phyloP scores from a whole-genome alignment of 1,284 basidiomycete genomes.

The Ceratobasidium sp. region DNA sequence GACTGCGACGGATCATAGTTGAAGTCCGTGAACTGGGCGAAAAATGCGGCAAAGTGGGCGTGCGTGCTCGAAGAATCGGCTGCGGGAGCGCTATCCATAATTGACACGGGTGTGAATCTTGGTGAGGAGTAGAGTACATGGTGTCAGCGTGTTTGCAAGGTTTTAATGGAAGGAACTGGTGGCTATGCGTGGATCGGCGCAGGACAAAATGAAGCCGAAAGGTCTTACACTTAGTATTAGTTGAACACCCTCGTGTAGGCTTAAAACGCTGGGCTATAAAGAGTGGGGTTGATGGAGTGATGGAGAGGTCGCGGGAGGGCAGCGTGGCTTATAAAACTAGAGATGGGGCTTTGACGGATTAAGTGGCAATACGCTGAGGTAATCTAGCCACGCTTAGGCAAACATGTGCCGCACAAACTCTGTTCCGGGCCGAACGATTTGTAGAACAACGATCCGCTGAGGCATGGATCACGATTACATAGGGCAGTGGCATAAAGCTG shows the following conservation, averaged over 20 bases:
- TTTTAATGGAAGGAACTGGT: background rate
- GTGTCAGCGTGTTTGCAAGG: background rate
- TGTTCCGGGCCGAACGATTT: too few species aligned
- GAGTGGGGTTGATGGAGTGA: background rate
- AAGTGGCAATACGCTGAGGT: background rate
- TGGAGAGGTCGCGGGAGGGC: background rate
- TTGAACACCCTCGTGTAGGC: too few species aligned
- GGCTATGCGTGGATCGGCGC: background rate
- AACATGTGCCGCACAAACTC: background rate
- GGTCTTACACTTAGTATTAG: too few species aligned
- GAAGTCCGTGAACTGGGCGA: constrained; percentile 13
- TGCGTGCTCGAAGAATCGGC: constrained; percentile 12
- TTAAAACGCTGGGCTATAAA: too few species aligned
- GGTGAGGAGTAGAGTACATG: background rate
- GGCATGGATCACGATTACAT: too few species aligned
- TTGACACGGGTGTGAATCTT: background rate
- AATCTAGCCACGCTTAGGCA: background rate
- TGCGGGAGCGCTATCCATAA: background rate
- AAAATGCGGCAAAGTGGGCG: constrained; percentile 21
- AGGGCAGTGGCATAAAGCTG: too few species aligned
- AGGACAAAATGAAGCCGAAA: too few species aligned
- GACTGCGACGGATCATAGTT: constrained; percentile 21
- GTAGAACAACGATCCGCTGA: too few species aligned
- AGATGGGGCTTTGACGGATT: background rate
- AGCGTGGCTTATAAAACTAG: background rate